Conservation (phyloP, 2,329 filamentous ascomycete species). For the Ceratocystiopsis brevicomis region DNA sequence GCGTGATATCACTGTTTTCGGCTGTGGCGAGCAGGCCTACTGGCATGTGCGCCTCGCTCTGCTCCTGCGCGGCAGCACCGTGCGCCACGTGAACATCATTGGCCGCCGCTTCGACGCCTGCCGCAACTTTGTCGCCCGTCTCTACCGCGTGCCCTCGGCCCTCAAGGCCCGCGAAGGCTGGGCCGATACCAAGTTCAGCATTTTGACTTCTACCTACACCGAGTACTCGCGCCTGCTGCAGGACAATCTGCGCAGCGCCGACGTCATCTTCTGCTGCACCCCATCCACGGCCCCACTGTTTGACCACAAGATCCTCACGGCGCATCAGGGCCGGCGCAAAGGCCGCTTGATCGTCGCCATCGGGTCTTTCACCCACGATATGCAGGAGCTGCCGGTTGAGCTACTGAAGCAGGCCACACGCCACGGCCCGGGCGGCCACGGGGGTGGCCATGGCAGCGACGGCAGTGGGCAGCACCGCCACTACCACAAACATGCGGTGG, state of each 20-base stretch:
- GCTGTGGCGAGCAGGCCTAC: constrained; percentile 76
- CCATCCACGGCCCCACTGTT: constrained; percentile 60
- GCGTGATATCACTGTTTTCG: constrained; percentile 66
- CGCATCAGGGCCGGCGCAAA: constrained; percentile 47
- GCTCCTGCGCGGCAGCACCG: constrained; percentile 48
- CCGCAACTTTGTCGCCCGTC: constrained; percentile 28
- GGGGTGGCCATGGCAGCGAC: no score
- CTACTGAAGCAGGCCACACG: constrained; percentile 45
- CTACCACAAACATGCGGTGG: constrained; percentile 45
- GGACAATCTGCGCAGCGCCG: constrained; percentile 50
- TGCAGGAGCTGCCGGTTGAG: constrained; percentile 68
- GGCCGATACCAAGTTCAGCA: constrained; percentile 44
- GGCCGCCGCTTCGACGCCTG: constrained; percentile 51
- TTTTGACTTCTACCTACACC: constrained; percentile 50
- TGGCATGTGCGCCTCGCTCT: constrained; percentile 83
- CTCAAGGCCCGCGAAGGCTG: constrained; percentile 42
- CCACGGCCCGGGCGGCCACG: constrained; percentile 18
- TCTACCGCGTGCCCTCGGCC: constrained; percentile 27
- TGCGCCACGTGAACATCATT: constrained; percentile 67
- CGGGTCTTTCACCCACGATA: constrained; percentile 48
- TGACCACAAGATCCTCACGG: constrained; percentile 52
- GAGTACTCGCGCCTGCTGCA: constrained; percentile 49
- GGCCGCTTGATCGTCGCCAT: constrained; percentile 55
- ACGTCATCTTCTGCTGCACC: constrained; percentile 80
- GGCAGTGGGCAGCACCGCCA: constrained; percentile 29